These are phyloP conservation scores for Phlebopus sp. DNA, from an alignment of 1,284 basidiomycete species.

Conservation along the genomic window DNA sequence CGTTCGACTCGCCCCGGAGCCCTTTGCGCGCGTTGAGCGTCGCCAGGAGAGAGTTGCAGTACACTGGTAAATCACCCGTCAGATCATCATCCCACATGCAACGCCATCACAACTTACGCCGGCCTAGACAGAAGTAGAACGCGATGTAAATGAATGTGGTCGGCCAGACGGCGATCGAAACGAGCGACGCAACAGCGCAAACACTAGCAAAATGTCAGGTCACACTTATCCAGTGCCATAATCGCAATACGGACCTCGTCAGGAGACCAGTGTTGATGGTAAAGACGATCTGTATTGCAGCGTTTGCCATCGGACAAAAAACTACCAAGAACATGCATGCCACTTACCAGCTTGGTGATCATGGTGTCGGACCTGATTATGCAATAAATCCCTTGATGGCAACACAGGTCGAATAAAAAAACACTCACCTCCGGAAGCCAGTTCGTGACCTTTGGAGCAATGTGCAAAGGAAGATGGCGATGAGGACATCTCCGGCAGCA, in stretches of 20 bases:
- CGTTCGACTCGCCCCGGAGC: constrained; percentile 26
- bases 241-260: constrained; percentile 27
- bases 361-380: constrained; percentile 42
- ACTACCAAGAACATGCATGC: too few species aligned
- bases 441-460: constrained; percentile 54
- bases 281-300: constrained; percentile 40
- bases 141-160: constrained; percentile 43
- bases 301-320: neutral
- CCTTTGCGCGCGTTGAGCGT: constrained; percentile 45
- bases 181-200: constrained; percentile 42
- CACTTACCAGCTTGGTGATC: constrained; percentile 43
- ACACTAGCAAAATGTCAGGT: constrained; percentile 22
- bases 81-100: neutral
- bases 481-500: constrained; percentile 53
- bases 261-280: constrained; percentile 48
- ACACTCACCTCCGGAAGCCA: constrained; percentile 46
- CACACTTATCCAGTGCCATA: neutral
- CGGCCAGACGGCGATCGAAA: constrained; percentile 40
- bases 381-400: constrained; percentile 4
- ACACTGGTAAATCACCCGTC: constrained; percentile 32
- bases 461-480: constrained; percentile 48
- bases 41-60: constrained; percentile 50
- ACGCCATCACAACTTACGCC: constrained; percentile 32
- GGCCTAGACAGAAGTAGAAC: constrained; percentile 52
- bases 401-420: neutral